Evolutionary conservation across 1,284 basidiomycete genomes (phyloP), one percentile per base, ranked within the genome.

Genomic region (Apiotrichum akiyoshidainum): DNA sequence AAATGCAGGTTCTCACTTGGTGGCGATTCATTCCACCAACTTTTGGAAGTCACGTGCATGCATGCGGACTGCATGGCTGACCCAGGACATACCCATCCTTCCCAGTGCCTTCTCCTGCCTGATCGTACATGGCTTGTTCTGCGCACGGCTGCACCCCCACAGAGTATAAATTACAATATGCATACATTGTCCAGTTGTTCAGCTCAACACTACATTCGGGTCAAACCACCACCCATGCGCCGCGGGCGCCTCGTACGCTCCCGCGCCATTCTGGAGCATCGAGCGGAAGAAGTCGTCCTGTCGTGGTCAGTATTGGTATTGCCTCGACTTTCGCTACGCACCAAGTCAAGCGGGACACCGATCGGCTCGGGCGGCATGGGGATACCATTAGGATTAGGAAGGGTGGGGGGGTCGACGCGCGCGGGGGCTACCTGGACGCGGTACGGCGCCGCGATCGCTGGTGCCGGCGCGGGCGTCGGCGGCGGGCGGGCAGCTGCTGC

Each of bases 231-330:
- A 58, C 26, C 49, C 45, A 14, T 54, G 41, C 16, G 33, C 47
- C 14, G 49, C 11, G 6, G 51, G 31, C 16, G 19, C 52, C 22
- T 33, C 40, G 12, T 34, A 9, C 8, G 21, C 40, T 12, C 39
- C 33, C 34, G 42, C 33, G 22, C 47, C 52, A 16, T 54, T 54
- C 52, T 58, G 57, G 9, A 58, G 46, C 14, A 58, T 37, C 34
- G 46, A 49, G 42, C 47, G 57, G 52, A 58, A 58, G 35, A 58
- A 58, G 52, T 39, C 57, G 48, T 58, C 57, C 56, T 57, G 46
- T 9, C 0, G 39, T 52, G 41, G 45, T 33, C 33, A 33, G 35
- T 16, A 19, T 5, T 22, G 14, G 40, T 34, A 17, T 22, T 7
- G 21, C 19, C 2, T 14, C 26, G 10, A 31, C 4, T 31, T 31